These are phyloP conservation scores for Phytophthora agathidicida DNA, from an alignment of 352 stramenopile species.

Conservation along the genomic window DNA sequence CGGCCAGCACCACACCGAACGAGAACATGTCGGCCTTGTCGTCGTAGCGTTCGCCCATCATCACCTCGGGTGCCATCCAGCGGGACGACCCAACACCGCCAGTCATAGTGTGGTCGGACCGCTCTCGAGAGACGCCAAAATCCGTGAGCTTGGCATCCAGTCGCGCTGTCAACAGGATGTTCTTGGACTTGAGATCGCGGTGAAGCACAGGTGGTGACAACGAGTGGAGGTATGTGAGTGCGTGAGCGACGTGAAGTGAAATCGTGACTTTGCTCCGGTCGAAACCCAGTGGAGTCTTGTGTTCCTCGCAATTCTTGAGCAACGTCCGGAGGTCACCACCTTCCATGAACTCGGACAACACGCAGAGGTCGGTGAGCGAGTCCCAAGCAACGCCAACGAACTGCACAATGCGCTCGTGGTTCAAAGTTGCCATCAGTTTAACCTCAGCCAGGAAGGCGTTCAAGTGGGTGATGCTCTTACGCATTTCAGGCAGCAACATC, in stretches of 20 bases:
- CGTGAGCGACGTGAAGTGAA: constrained; percentile 38
- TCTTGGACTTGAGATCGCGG: constrained; percentile 43
- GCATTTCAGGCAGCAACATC: constrained; percentile 43
- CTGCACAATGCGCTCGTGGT: constrained; percentile 50
- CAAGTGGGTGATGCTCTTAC: constrained; percentile 38
- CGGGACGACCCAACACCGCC: constrained; percentile 42
- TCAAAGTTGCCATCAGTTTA: constrained; percentile 42
- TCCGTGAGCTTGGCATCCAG: constrained; percentile 42
- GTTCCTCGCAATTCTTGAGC: constrained; percentile 38
- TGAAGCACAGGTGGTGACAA: constrained; percentile 35
- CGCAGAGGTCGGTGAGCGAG: constrained; percentile 43
- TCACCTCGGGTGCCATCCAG: constrained; percentile 55
- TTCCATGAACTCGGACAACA: constrained; percentile 60
- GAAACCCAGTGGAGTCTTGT: constrained; percentile 24
- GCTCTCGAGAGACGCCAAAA: constrained; percentile 46
- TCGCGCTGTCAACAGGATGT: constrained; percentile 35
- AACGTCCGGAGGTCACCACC: constrained; percentile 41
- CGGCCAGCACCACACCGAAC: constrained; percentile 48
- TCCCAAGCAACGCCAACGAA: constrained; percentile 63
- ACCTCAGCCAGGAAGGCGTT: constrained; percentile 39
- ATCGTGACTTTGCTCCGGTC: constrained; percentile 40
- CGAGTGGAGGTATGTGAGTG: constrained; percentile 49
- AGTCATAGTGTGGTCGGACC: constrained; percentile 42
- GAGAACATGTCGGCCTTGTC: constrained; percentile 58
- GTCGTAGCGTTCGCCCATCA: constrained; percentile 50